Evolutionary conservation across 106 monocot species (phyloP), one percentile per base, ranked within the genome.

Genomic region (Dendrobium nobile): DNA sequence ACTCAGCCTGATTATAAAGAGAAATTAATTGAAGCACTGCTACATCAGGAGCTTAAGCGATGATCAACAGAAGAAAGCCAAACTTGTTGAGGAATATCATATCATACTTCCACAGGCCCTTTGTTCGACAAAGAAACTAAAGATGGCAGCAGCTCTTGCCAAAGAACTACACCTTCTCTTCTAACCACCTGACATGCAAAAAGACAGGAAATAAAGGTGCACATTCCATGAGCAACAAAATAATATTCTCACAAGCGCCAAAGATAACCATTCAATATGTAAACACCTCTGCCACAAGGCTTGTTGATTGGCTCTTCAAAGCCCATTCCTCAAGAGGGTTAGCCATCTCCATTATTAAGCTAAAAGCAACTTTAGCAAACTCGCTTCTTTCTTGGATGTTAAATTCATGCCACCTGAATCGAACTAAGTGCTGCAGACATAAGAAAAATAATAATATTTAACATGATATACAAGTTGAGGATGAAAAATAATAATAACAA

Each of bases 391-490:
- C 99, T 70, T 83, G 9, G 67, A 58, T 59, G 77, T 65, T 88
- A 61, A 99, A 86, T 55, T 93, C 99, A 80, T 95, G 95, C 99
- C 99, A 99, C 54, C 99, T 85, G 56, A 95, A 84, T 80, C 99
- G 89, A 73, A 95, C 99, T 84, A 99, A 86, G 81, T 99, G 93
- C 99, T 99, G 84, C 72, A 86, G 6, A 77, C 55, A 77, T 59
- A 73, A 47, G 73, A 27, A 55, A 42, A 48, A 45, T 43, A 5
- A 54, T 40, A 16, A 80, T 47, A 45, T 47, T 33, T 47, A 75
- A 11, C 41, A 78, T 15, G 37, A 37, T 37, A 22, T 16, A 70
- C 24, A 70, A 70, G 16, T 28, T 16, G 33, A 58, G 5, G 24
- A 81, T 27, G 56, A 41, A 41, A 31, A 61, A 79, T 58, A 79